Evolutionary conservation across 345 rosid genomes (phyloP).

Genomic region (Dipteronia dyeriana): DNA sequence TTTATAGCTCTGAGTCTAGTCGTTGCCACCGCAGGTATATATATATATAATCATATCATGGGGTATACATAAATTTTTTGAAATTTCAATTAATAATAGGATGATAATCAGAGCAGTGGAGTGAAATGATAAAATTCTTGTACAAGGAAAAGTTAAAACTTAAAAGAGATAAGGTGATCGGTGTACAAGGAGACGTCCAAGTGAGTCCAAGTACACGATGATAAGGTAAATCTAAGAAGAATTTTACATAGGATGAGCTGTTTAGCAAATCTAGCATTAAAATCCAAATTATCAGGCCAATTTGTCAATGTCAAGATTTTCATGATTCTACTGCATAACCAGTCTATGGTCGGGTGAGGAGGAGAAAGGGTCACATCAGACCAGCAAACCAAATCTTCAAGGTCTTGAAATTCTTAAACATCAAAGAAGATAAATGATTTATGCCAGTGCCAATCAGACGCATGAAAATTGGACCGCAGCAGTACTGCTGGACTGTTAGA

Average conservation of each 20-base stretch:
- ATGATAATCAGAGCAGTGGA: not conserved
- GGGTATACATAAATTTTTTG: not conserved
- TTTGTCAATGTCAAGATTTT: slow-evolving; percentile 36
- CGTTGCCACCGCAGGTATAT: no score
- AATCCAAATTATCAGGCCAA: slow-evolving; percentile 22
- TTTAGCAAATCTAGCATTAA: slow-evolving; percentile 23
- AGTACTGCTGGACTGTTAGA: slow-evolving; percentile 23
- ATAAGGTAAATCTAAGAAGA: slow-evolving; percentile 8
- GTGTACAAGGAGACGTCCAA: not conserved
- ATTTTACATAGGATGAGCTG: slow-evolving; percentile 31
- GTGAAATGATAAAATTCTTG: not conserved
- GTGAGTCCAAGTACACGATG: slow-evolving; percentile 3
- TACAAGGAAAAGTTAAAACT: slow-evolving; percentile 6
- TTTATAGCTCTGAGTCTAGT: no score
- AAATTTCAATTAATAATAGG: not conserved
- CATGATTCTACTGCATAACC: slow-evolving; percentile 13
- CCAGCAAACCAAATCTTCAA: slow-evolving; percentile 44
- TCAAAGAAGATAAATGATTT: not conserved
- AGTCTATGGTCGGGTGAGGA: slow-evolving; percentile 22
- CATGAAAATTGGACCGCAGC: slow-evolving; percentile 20
- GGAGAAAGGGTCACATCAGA: slow-evolving; percentile 34
- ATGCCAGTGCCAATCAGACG: not conserved
- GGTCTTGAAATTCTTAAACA: slow-evolving; percentile 24
- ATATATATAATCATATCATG: no score
- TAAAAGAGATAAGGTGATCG: not conserved